Base-by-base conservation (phyloP, 257 asterid species). In the Fraxinus americana region DNA sequence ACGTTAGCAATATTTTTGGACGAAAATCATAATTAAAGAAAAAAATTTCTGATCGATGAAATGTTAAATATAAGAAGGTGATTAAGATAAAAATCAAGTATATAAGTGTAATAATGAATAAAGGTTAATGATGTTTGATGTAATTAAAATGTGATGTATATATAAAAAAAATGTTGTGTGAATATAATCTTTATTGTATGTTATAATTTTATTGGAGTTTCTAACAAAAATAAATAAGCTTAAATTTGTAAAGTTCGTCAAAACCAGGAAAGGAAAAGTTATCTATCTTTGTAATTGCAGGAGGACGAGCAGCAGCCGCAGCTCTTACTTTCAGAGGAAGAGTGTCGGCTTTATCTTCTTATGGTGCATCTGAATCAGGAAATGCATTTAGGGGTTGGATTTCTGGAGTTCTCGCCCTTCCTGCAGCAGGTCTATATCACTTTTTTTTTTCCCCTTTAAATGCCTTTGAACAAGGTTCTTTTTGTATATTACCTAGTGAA, bases 261-360 rank as follows among this genome's bases (percentile, higher is more conserved):
- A 12, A 11, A 43, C 4, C 17, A 4, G 52, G 14, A 11, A 9
- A 43, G 17, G 52, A 43, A 63, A 79, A 83, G 21, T 80, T 80
- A 38, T 43, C 48, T 43, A 43, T 14, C 1, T 11, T 43, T 57
- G 61, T 67, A 61, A 57, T 77, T 82, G 73, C 87, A 91, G 94
- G 91, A 43, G 98, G 97, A 48, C 88, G 90, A 83, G 91, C 94
- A 38, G 93, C 89, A 4, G 97, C 95, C 32, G 92, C 97, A 30
- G 97, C 91, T 10, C 92, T 92, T 85, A 87, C 95, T 39, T 59
- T 88, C 82, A 85, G 95, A 73, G 97, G 97, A 74, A 88, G 87
- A 77, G 81, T 85, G 72, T 72, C 92, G 72, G 85, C 95, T 73
- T 83, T 92, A 41, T 92, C 92, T 41, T 65, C 91, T 14, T 83